A percentile compares a stretch with the other conserved stretches of the same genome.
phyloP scores from a whole-genome alignment of 2,329 filamentous ascomycete species.

The Tolypocladium inflatum region DNA sequence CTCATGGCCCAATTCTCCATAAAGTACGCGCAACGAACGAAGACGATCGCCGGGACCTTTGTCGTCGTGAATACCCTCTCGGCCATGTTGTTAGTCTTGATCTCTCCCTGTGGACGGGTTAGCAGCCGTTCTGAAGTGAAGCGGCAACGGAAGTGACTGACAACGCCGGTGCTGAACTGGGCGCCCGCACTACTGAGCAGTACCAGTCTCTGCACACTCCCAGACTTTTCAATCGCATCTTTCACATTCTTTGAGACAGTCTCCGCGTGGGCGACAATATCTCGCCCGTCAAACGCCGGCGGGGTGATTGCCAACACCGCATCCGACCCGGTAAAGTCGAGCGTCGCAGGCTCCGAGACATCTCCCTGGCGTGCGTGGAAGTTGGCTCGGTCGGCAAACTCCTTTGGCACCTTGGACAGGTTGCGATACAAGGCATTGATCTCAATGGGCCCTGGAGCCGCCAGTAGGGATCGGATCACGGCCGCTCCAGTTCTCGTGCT shows the following conservation, averaged over 20 bases:
- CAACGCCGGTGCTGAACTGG: constrained; percentile 20
- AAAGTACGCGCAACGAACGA: constrained; percentile 24
- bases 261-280: constrained; percentile 11
- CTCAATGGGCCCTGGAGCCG: constrained; percentile 2
- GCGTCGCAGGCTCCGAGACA: constrained; percentile 15
- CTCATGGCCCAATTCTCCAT: constrained; percentile 28
- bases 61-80: constrained; percentile 13
- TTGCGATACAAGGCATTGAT: constrained; percentile 21
- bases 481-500: constrained; percentile 19
- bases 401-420: constrained; percentile 14
- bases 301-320: constrained; percentile 22
- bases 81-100: constrained; percentile 23
- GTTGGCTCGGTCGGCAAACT: constrained; percentile 13
- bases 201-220: constrained; percentile 18
- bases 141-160: constrained; percentile 7
- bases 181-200: constrained; percentile 21
- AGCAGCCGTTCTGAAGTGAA: not conserved
- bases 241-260: constrained; percentile 18
- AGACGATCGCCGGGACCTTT: constrained; percentile 14
- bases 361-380: constrained; percentile 19
- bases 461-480: constrained; percentile 18
- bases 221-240: constrained; percentile 13
- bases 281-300: constrained; percentile 13
- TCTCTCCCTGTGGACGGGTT: constrained; percentile 20
- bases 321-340: constrained; percentile 20